These are phyloP conservation scores for Tephrocybe sp. DNA, from an alignment of 768 basidiomycete genomes.

Conservation along the genomic window DNA sequence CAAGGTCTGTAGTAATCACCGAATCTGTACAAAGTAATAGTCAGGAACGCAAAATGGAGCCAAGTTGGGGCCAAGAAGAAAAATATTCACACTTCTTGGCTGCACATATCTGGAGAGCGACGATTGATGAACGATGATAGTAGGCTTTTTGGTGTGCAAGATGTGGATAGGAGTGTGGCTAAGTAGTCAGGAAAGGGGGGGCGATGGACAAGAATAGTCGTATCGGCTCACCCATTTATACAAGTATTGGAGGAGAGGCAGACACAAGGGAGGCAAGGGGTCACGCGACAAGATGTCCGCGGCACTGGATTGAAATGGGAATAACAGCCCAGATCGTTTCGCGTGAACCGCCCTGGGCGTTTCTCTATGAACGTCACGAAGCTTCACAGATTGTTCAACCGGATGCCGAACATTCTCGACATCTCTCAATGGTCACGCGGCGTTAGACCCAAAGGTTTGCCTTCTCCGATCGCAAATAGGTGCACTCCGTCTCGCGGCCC, in stretches of 20 bases:
- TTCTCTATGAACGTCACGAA: conserved; percentile 14
- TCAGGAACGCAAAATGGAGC: conserved; percentile 4
- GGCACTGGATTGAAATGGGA: conserved; percentile 17
- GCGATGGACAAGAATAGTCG: conserved; percentile 18
- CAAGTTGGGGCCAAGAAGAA: conserved; percentile 1
- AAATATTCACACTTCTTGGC: conserved; percentile 50
- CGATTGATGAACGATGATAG: conserved; percentile 9
- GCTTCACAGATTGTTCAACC: conserved; percentile 15
- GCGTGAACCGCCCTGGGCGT: conserved; percentile 22
- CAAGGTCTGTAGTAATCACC: conserved; percentile 46
- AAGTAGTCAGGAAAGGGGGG: conserved; percentile 11
- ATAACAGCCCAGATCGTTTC: conserved; percentile 17
- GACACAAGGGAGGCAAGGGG: conserved; percentile 18
- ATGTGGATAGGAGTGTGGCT: conserved; percentile 5
- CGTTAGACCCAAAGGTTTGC: conserved; percentile 1
- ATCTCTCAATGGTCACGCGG: conserved; percentile 20
- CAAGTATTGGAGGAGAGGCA: conserved; percentile 19
- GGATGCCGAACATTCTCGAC: conserved; percentile 17
- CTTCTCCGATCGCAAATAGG: conserved; percentile 8
- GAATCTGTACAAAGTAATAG: conserved; percentile 26
- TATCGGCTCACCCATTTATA: conserved; percentile 19
- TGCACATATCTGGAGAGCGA: conserved; percentile 42
- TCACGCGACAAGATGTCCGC: conserved; percentile 31
- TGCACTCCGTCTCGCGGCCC: conserved; percentile 13
- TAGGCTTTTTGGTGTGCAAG: background rate